Base-by-base conservation (phyloP, 75 land plant genomes). In the Cryptomeria japonica region DNA sequence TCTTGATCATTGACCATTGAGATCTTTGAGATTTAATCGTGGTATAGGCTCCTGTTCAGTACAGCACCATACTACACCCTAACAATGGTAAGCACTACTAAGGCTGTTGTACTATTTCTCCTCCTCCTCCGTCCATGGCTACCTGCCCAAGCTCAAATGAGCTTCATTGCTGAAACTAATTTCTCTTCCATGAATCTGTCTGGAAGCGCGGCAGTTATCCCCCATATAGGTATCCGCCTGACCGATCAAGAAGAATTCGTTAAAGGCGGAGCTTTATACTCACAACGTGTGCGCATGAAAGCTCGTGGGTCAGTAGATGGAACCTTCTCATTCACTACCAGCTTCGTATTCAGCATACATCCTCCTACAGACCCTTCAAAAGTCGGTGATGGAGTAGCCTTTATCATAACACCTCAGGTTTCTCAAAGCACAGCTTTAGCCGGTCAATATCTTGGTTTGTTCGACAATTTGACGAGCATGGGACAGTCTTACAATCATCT, bases 301-400 rank as follows among this genome's bases (percentile, higher is more conserved):
- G 70, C 19, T 64, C 28, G 0, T 19, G 70, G 70, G 7, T 64
- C 70, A 2, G 28, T 25, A 16, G 3, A 38, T 18, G 36, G 2
- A 37, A 37, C 18, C 14, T 77, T 16, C 80, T 77, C 80, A 2
- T 77, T 77, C 5, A 77, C 42, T 42, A 77, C 80, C 14, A 77
- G 19, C 4, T 86, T 88, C 25, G 87, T 68, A 56, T 84, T 47
- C 47, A 39, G 51, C 14, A 84, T 56, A 37, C 2, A 55, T 28
- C 80, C 80, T n/a, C 73, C 32, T 41, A 11, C 41, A 1, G 32
- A 64, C 5, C 6, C 5, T 84, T 39, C 31, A 3, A 5, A 11
- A 64, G 49, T 49, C 3, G 90, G 90, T 12, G 80, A 89, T 5
- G 92, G 92, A 72, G 42, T 91, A 18, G 85, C 90, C 36, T 91